phyloP scores from a whole-genome alignment of 192 early-diverging fungal species.

The Mycoemilia scoparia region DNA sequence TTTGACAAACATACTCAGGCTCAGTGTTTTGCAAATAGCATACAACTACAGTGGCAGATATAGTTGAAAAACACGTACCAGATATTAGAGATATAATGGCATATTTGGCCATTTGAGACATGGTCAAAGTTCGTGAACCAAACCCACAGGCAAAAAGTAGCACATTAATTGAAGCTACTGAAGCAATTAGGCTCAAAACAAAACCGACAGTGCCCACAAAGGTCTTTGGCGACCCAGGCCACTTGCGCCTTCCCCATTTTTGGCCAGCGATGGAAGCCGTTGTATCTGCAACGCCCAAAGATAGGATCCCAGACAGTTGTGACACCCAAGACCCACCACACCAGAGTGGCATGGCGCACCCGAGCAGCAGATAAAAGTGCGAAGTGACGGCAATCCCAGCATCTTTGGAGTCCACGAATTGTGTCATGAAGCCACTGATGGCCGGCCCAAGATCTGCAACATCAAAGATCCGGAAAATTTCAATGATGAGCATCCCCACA shows the following conservation, averaged over 20 bases:
- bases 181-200: conserved; percentile 36
- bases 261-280: conserved; percentile 77
- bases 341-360: conserved; percentile 86
- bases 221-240: conserved; percentile 63
- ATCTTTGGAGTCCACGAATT: conserved; percentile 77
- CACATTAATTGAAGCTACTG: neutral
- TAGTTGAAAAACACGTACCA: no score
- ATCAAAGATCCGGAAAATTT: conserved; percentile 61
- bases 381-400: conserved; percentile 64
- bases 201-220: conserved; percentile 78
- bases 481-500: conserved; percentile 48
- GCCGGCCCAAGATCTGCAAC: conserved; percentile 42
- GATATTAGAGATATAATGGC: no score
- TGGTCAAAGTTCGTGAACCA: no score
- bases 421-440: conserved; percentile 51
- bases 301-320: conserved; percentile 59
- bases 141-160: conserved; percentile 3
- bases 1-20: no score
- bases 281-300: conserved; percentile 80
- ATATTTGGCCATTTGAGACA: no score
- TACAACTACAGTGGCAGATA: no score
- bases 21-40: no score
- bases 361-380: conserved; percentile 76
- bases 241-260: conserved; percentile 43
- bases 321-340: conserved; percentile 33